phyloP scores from a whole-genome alignment of 805 yeast species.

The Phaffomyces opuntiae region DNA sequence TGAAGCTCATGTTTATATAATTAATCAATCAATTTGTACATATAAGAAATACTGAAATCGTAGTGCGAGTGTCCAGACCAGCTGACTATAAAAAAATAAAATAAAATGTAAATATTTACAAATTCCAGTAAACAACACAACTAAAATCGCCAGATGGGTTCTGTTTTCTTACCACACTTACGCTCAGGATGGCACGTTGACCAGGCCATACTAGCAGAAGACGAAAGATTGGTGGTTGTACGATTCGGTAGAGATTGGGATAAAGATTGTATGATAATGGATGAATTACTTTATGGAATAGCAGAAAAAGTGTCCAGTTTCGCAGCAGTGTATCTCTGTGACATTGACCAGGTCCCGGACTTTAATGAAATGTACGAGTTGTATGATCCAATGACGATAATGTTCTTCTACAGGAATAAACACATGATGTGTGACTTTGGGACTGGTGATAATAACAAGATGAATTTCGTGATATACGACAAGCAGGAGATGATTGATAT shows the following conservation, averaged over 20 bases:
- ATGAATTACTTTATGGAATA: slow-evolving; percentile 70
- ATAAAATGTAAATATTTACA: too few relatives aligned
- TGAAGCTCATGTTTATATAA: not conserved
- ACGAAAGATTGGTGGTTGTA: slow-evolving; percentile 78
- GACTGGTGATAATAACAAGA: slow-evolving; percentile 93
- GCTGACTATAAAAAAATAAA: not conserved
- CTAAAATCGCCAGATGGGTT: slow-evolving; percentile 46
- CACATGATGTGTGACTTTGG: slow-evolving; percentile 99
- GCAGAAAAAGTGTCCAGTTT: slow-evolving; percentile 83
- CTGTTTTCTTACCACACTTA: slow-evolving; percentile 75
- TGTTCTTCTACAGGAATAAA: slow-evolving; percentile 89
- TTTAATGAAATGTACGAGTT: slow-evolving; percentile 86
- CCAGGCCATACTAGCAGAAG: slow-evolving; percentile 93
- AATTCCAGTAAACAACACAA: not conserved
- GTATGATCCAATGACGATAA: slow-evolving; percentile 83
- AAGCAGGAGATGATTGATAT: slow-evolving; percentile 90
- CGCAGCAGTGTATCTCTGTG: slow-evolving; percentile 84
- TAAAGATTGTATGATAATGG: slow-evolving; percentile 82
- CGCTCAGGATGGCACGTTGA: slow-evolving; percentile 95
- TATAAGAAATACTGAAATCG: not conserved
- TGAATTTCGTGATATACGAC: slow-evolving; percentile 72
- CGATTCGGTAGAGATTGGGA: slow-evolving; percentile 82
- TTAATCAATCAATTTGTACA: not conserved
- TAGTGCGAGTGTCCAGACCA: not conserved
- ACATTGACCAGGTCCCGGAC: slow-evolving; percentile 83